Percentiles rank a stretch among this genome's conserved stretches.
Conservation (phyloP, 2,329 filamentous ascomycete species). For the Aureobasidium vineae region DNA sequence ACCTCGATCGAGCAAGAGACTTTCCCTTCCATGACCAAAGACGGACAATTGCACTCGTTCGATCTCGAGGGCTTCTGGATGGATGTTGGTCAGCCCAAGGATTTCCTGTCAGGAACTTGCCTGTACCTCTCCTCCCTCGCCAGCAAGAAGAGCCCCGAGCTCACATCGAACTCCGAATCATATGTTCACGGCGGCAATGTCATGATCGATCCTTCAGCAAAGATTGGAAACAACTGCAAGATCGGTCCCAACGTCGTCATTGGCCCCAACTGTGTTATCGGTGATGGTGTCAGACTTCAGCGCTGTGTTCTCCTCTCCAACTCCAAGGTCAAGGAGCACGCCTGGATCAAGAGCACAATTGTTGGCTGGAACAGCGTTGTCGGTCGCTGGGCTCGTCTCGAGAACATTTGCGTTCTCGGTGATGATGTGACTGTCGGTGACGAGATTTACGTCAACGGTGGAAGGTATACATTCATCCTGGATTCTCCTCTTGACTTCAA, state of each 20-base stretch:
- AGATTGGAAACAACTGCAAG: slow-evolving; percentile 97
- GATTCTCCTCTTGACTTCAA: background rate
- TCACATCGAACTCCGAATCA: slow-evolving; percentile 69
- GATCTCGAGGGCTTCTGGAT: slow-evolving; percentile 99
- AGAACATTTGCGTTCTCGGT: slow-evolving; percentile 97
- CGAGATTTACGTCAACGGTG: slow-evolving; percentile 97
- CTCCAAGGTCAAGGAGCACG: slow-evolving; percentile 96
- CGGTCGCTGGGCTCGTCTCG: slow-evolving; percentile 90
- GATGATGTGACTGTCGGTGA: slow-evolving; percentile 98
- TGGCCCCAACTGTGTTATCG: slow-evolving; percentile 85
- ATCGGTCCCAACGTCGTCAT: slow-evolving; percentile 98
- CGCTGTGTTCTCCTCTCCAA: slow-evolving; percentile 85
- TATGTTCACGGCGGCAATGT: slow-evolving; percentile 94
- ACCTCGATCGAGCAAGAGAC: slow-evolving; percentile 99
- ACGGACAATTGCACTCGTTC: slow-evolving; percentile 90
- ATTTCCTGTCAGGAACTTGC: slow-evolving; percentile 94
- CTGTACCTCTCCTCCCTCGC: slow-evolving; percentile 90
- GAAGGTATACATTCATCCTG: slow-evolving; percentile 39
- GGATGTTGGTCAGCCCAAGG: slow-evolving; percentile 98
- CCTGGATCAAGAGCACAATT: slow-evolving; percentile 98
- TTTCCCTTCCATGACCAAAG: slow-evolving; percentile 88
- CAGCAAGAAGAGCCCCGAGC: slow-evolving; percentile 83
- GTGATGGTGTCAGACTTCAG: slow-evolving; percentile 91
- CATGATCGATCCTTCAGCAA: slow-evolving; percentile 87
- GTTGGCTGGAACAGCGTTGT: slow-evolving; percentile 98